Evolutionary conservation across 1,284 basidiomycete genomes (phyloP), one percentile per base, ranked within the genome.

Genomic region (Trametes sp.): DNA sequence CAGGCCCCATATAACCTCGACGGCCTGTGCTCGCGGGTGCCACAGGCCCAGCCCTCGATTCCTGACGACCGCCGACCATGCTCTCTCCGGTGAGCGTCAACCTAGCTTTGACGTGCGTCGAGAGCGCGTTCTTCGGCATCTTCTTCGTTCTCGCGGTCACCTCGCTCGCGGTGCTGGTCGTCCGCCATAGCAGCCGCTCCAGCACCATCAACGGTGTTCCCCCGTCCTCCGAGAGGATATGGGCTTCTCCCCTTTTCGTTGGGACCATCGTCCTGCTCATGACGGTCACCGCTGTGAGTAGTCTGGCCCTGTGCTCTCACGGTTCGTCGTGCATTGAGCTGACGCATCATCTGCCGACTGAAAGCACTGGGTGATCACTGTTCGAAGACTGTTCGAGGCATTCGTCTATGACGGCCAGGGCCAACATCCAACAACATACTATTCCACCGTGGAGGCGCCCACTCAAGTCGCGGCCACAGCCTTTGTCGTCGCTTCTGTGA

Each of bases 281-380:
- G 46, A 61, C 59, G 1, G 59, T 61, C 6, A 50, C 59, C 11
- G 45, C 53, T 2, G 53, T 61, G 29, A 61, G 59, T 44, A n/a
- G n/a, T n/a, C n/a, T n/a, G n/a, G n/a, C n/a, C n/a, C n/a, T n/a
- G 2, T 19, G 24, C 10, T n/a, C 24, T 5, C 2, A 9, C 1
- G 4, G 19, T 38, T 14, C n/a, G 19, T 7, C 21, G 13, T 24
- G 8, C 42, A 2, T 31, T 31, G 29, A 23, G 7, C 24, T 46
- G 8, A 16, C 6, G 10, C 23, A 14, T 31, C 16, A 19, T 24
- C n/a, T 35, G 26, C 11, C 19, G 10, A 19, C 9, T 7, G 11
- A 16, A n/a, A 69, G 68, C 68, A 69, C 28, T 69, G 68, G 68
- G 26, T 64, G 3, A 28, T 65, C 36, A 59, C 62, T 3, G 62